phyloP scores from a whole-genome alignment of 768 basidiomycete species.

The Lenzites betulinus region DNA sequence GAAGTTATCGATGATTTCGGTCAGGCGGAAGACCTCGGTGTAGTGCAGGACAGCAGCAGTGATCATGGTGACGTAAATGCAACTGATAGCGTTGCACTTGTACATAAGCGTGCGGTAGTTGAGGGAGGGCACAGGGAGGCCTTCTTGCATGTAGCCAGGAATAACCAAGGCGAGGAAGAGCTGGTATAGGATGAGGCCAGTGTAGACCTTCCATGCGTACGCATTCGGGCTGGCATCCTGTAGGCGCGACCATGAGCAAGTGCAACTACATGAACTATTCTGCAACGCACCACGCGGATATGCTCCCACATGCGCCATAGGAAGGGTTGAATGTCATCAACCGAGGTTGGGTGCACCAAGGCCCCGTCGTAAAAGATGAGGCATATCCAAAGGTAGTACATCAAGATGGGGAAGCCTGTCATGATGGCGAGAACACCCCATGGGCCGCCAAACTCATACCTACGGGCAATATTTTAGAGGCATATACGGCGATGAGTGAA shows the following conservation, averaged over 20 bases:
- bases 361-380: constrained; percentile 94
- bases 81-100: constrained; percentile 93
- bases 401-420: constrained; percentile 88
- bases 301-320: constrained; percentile 83
- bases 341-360: constrained; percentile 66
- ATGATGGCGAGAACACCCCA: constrained; percentile 91
- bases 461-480: constrained; percentile 33
- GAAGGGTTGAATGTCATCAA: constrained; percentile 77
- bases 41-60: constrained; percentile 77
- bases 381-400: constrained; percentile 99
- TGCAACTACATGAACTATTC: neutral
- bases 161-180: constrained; percentile 88
- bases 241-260: neutral
- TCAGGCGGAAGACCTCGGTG: constrained; percentile 83
- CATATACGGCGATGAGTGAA: neutral
- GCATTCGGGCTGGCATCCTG: constrained; percentile 91
- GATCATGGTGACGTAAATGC: constrained; percentile 79
- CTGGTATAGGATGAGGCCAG: constrained; percentile 85
- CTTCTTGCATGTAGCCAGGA: constrained; percentile 92
- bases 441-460: constrained; percentile 97
- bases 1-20: constrained; percentile 94
- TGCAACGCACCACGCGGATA: constrained; percentile 62
- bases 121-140: constrained; percentile 94
- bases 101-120: constrained; percentile 92
- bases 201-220: constrained; percentile 90